Conservation (phyloP, 441 rosid genomes). For the Syzygium syzygioides region DNA sequence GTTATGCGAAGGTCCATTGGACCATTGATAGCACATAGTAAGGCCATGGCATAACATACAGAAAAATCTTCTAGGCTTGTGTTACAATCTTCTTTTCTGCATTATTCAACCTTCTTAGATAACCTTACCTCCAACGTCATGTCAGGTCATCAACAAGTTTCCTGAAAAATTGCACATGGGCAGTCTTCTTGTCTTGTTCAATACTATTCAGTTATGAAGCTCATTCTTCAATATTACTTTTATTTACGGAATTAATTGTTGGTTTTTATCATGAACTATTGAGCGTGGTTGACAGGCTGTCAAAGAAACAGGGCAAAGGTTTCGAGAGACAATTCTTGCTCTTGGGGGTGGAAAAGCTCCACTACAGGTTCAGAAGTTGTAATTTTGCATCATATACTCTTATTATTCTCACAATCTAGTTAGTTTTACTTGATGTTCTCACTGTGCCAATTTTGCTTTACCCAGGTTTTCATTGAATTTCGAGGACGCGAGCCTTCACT, state of each 20-base stretch:
- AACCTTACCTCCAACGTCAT: neutral
- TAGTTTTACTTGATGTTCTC: neutral
- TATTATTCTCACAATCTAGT: neutral
- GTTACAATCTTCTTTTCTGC: neutral
- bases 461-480: neutral
- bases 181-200: neutral
- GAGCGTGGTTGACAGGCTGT: slow-evolving; percentile 54
- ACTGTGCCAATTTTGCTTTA: slow-evolving; percentile 2
- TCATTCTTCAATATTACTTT: neutral
- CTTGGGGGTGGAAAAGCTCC: slow-evolving; percentile 96
- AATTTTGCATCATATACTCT: neutral
- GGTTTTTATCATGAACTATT: neutral
- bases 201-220: neutral
- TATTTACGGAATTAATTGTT: neutral
- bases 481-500: neutral
- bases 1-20: neutral
- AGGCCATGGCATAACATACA: neutral
- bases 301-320: slow-evolving; percentile 62
- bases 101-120: neutral
- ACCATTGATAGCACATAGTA: neutral
- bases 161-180: neutral
- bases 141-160: neutral
- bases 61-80: neutral
- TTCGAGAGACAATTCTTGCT: slow-evolving; percentile 83
- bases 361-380: slow-evolving; percentile 39